Conservation (phyloP, 805 yeast species). For the Kuraishia hungarica region DNA sequence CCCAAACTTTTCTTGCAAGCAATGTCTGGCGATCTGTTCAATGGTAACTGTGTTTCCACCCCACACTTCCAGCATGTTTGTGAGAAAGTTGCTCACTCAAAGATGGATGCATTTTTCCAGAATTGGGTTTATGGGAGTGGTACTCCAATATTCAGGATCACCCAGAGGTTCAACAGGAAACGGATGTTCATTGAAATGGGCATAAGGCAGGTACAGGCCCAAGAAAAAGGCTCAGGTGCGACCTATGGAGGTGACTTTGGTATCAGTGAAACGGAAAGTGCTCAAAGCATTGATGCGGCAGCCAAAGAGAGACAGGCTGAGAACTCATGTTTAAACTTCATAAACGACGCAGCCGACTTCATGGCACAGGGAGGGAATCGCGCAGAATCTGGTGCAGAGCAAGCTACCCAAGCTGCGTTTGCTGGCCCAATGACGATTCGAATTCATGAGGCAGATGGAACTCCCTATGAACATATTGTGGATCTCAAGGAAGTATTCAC, state of each 20-base stretch:
- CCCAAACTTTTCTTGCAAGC: conserved; percentile 90
- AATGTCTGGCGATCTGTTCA: conserved; percentile 86
- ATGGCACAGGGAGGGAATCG: neutral
- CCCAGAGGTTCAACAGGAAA: conserved; percentile 90
- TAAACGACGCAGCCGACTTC: conserved; percentile 39
- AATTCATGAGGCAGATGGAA: conserved; percentile 96
- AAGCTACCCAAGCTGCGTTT: conserved; percentile 44
- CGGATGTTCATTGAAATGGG: conserved; percentile 92
- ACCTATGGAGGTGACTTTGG: conserved; percentile 8
- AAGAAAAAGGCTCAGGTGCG: conserved; percentile 1
- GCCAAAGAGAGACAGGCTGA: conserved; percentile 9
- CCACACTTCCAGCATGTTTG: conserved; percentile 88
- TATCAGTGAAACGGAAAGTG: conserved; percentile 6
- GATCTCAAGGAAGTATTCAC: conserved; percentile 80
- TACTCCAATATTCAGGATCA: conserved; percentile 78
- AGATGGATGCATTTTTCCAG: conserved; percentile 73
- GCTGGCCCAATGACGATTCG: conserved; percentile 95
- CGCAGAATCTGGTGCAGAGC: conserved; percentile 19
- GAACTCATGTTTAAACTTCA: conserved; percentile 27
- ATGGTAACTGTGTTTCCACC: conserved; percentile 67
- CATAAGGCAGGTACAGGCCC: conserved; percentile 79
- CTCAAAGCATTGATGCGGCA: conserved; percentile 2
- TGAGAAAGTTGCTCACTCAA: conserved; percentile 86
- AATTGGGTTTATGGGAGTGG: conserved; percentile 94
- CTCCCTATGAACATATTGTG: conserved; percentile 96